Evolutionary conservation across 2,329 filamentous ascomycete species (phyloP), one percentile per base, ranked within the genome.

Genomic region (Neopestalotiopsis rosae): DNA sequence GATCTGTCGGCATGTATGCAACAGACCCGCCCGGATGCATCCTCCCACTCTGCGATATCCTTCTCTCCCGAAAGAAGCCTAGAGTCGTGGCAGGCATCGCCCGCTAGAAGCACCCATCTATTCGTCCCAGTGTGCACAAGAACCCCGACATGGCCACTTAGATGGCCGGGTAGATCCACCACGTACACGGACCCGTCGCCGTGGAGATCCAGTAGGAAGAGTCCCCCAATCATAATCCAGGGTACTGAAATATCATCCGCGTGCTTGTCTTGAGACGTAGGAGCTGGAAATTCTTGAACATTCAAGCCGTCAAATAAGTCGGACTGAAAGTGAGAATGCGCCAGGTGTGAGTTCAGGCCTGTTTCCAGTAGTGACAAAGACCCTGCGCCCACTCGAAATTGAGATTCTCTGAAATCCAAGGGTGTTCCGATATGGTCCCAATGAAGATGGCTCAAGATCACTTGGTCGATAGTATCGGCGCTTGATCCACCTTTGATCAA

Each of bases 341-440:
- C 74, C 45, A 52, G 9, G 45, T 52, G 45, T 9, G 45, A 52
- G 3, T 52, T 52, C 6, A 52, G 20, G 6, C 78, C 78, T 17
- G 76, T 62, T n/a, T 71, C 69, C 5, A 87, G 75, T 1, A 87
- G 74, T 49, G 81, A 71, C 20, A 83, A 71, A 0, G 83, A 82
- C 5, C 85, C 85, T 4, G 80, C 77, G 0, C 88, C 88, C 10
- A 89, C 83, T 3, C 86, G 71, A 71, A 89, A 88, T 2, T 79
- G 78, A 0, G 86, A 80, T 13, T 79, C 75, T 0, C 80, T 69
- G 71, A 88, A 89, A 72, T 88, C 86, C 1, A 79, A 76, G 0
- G 87, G 85, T 4, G 85, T 87, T n/a, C 87, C 88, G 49, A 86
- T 80, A 70, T 89, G 88, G 72, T 90, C 87, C 81, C 86, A 89